These are phyloP conservation scores for Fusarium pseudoanthophilum DNA, from an alignment of 2,329 filamentous ascomycete genomes.

Conservation along the genomic window DNA sequence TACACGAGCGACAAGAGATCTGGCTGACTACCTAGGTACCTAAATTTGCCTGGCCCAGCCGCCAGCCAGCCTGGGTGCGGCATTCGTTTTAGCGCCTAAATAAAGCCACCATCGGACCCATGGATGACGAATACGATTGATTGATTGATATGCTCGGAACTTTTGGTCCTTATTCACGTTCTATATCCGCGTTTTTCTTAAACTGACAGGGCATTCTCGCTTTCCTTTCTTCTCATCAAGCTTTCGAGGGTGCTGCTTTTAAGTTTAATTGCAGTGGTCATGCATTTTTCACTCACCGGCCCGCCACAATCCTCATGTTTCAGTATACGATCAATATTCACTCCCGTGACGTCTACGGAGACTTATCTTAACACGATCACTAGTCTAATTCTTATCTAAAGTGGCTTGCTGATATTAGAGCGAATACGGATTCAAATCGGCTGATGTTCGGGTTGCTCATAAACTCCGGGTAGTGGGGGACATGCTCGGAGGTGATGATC, in stretches of 20 bases:
- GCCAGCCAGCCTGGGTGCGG: background rate
- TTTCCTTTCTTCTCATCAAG: background rate
- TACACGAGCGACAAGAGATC: conserved; percentile 24
- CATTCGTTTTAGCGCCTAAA: conserved; percentile 28
- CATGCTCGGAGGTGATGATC: background rate
- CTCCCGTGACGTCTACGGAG: background rate
- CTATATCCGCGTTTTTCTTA: conserved; percentile 5
- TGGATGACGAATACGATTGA: conserved; percentile 34
- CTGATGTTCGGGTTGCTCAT: conserved; percentile 37
- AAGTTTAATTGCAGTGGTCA: background rate
- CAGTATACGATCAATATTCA: background rate
- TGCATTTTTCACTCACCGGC: background rate
- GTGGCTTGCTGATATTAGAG: conserved; percentile 7
- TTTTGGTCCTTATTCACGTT: conserved; percentile 3
- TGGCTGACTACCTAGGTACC: conserved; percentile 1
- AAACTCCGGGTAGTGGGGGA: conserved; percentile 32
- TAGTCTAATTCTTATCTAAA: background rate
- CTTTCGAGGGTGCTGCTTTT: background rate
- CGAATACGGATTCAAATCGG: conserved; percentile 35
- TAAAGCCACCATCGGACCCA: conserved; percentile 22
- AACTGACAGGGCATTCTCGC: background rate
- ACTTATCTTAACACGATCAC: background rate
- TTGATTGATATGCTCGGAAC: conserved; percentile 5
- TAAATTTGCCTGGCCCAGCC: conserved; percentile 1
- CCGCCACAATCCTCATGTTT: background rate